These are phyloP conservation scores for Chlorella vulgaris DNA, from an alignment of 139 green algal species.

Conservation along the genomic window DNA sequence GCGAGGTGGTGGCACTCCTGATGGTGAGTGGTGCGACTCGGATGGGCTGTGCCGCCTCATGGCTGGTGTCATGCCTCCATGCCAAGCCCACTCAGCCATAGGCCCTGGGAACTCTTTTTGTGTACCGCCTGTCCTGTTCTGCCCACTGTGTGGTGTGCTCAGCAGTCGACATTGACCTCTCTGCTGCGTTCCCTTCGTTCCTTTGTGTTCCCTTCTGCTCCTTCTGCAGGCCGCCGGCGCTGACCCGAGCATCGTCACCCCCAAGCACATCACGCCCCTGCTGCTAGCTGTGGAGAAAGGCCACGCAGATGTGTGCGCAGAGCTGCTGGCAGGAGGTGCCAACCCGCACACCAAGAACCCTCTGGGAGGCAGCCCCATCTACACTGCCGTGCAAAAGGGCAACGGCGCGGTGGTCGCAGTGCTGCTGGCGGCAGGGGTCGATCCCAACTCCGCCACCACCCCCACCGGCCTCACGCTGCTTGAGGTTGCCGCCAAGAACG, in stretches of 20 bases:
- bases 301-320: background rate
- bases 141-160: too few species aligned
- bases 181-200: background rate
- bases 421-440: background rate
- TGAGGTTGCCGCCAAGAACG: background rate
- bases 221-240: background rate
- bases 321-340: conserved; percentile 9
- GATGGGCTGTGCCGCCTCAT: too few species aligned
- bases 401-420: conserved; percentile 1
- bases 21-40: too few species aligned
- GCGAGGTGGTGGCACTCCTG: background rate
- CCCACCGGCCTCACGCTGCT: conserved; percentile 2
- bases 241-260: background rate
- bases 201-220: background rate
- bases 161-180: too few species aligned
- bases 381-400: background rate
- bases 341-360: background rate
- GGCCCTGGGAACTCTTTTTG: too few species aligned
- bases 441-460: conserved; percentile 1
- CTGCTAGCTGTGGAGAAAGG: background rate
- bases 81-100: too few species aligned
- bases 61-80: background rate
- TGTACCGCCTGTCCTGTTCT: background rate
- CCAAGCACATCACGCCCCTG: conserved; percentile 22
- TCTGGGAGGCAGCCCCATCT: background rate